Evolutionary conservation across 2,329 filamentous ascomycete genomes (phyloP).

Genomic region (Cryphonectria naterciae): DNA sequence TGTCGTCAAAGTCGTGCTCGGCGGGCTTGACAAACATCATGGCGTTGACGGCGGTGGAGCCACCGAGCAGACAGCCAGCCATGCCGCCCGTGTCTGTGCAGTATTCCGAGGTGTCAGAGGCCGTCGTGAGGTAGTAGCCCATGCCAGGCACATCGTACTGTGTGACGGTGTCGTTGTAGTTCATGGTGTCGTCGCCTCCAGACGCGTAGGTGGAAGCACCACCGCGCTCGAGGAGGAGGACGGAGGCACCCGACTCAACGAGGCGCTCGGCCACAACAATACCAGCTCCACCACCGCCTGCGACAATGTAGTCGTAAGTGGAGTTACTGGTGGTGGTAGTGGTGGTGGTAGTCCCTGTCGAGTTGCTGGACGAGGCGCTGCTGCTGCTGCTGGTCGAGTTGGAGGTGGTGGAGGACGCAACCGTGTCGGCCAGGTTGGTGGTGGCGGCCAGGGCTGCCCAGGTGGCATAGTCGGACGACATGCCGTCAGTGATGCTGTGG

Average conservation of each 20-base stretch:
- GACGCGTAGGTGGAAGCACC: slow-evolving; percentile 39
- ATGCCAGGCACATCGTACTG: slow-evolving; percentile 40
- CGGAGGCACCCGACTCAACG: slow-evolving; percentile 42
- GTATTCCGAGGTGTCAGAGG: slow-evolving; percentile 34
- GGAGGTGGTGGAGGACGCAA: not conserved
- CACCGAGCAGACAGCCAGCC: slow-evolving; percentile 44
- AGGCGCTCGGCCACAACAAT: slow-evolving; percentile 42
- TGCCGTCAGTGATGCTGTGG: slow-evolving; percentile 38
- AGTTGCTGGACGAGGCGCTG: slow-evolving; percentile 2
- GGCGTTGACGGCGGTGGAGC: slow-evolving; percentile 41
- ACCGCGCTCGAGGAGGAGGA: slow-evolving; percentile 45
- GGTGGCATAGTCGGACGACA: slow-evolving; percentile 38
- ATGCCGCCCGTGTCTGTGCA: slow-evolving; percentile 42
- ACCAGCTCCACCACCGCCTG: slow-evolving; percentile 43
- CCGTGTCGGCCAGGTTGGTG: slow-evolving; percentile 17
- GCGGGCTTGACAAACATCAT: slow-evolving; percentile 41
- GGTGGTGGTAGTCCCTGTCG: slow-evolving; percentile 31
- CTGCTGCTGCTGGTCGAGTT: not conserved
- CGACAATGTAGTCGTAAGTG: slow-evolving; percentile 47
- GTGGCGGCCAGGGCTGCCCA: slow-evolving; percentile 35
- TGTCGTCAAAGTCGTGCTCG: slow-evolving; percentile 38
- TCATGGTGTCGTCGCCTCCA: slow-evolving; percentile 37
- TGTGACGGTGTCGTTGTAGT: slow-evolving; percentile 41
- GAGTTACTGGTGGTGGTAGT: slow-evolving; percentile 37
- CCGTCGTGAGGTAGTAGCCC: slow-evolving; percentile 33